phyloP scores from a whole-genome alignment of 768 basidiomycete genomes.

The Scleroderma bovista region DNA sequence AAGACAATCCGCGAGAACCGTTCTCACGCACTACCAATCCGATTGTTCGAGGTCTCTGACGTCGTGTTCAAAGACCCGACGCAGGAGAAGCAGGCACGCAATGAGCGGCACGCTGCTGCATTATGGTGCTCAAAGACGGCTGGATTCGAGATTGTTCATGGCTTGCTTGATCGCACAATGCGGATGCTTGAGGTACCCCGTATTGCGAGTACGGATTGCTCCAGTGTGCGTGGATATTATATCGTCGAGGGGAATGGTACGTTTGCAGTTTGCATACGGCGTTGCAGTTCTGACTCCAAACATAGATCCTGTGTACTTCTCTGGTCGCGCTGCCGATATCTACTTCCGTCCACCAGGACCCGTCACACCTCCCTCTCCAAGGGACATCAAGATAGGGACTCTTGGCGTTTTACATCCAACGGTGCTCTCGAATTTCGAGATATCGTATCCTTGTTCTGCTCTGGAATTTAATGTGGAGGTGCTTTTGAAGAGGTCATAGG shows the following conservation, averaged over 20 bases:
- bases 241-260: slow-evolving; percentile 80
- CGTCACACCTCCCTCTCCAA: slow-evolving; percentile 23
- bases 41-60: slow-evolving; percentile 91
- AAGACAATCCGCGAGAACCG: slow-evolving; percentile 97
- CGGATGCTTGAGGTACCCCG: slow-evolving; percentile 89
- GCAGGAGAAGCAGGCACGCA: slow-evolving; percentile 79
- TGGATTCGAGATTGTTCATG: slow-evolving; percentile 95
- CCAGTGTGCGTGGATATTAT: slow-evolving; percentile 79
- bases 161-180: slow-evolving; percentile 92
- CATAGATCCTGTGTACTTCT: slow-evolving; percentile 90
- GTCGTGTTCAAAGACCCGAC: slow-evolving; percentile 81
- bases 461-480: slow-evolving; percentile 93
- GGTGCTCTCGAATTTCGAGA: slow-evolving; percentile 90
- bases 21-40: slow-evolving; percentile 86
- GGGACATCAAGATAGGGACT: slow-evolving; percentile 77
- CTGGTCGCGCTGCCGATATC: slow-evolving; percentile 89
- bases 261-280: slow-evolving; percentile 19
- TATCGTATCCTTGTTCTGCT: slow-evolving; percentile 89
- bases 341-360: slow-evolving; percentile 63
- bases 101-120: slow-evolving; percentile 82
- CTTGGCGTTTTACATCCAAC: slow-evolving; percentile 91
- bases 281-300: slow-evolving; percentile 3
- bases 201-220: slow-evolving; percentile 51
- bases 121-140: slow-evolving; percentile 97
- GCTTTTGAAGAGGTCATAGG: slow-evolving; percentile 63